Percentiles rank a stretch among this genome's conserved stretches.
These are phyloP conservation scores for Ophiognomonia clavigignenti-juglandacearum DNA, from an alignment of 2,329 filamentous ascomycete species.

Conservation along the genomic window DNA sequence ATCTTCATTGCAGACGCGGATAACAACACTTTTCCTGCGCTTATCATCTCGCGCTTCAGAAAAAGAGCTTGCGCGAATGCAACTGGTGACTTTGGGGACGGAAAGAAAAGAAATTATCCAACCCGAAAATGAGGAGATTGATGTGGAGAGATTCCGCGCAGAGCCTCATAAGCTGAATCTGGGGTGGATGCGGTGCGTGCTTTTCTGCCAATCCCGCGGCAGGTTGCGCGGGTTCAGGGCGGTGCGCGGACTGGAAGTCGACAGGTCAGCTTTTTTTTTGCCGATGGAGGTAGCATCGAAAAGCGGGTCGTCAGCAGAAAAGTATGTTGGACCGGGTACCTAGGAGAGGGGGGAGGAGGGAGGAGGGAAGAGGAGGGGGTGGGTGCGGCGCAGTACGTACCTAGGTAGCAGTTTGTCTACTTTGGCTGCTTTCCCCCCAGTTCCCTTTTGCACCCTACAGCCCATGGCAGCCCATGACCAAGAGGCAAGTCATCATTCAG, in stretches of 20 bases:
- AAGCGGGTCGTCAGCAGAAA: conserved; percentile 5
- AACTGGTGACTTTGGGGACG: too few species aligned
- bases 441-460: neutral
- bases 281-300: conserved; percentile 3
- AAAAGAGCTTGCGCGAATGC: too few species aligned
- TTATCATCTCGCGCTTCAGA: too few species aligned
- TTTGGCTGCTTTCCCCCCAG: conserved; percentile 6
- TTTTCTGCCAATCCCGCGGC: conserved; percentile 4
- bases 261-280: conserved; percentile 11
- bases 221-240: conserved; percentile 3
- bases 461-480: conserved; percentile 1
- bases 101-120: too few species aligned
- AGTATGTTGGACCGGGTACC: neutral
- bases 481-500: too few species aligned
- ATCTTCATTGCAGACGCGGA: too few species aligned
- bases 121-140: neutral
- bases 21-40: too few species aligned
- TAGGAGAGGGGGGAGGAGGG: too few species aligned
- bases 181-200: conserved; percentile 1
- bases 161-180: conserved; percentile 17
- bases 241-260: conserved; percentile 7
- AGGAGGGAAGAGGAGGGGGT: too few species aligned
- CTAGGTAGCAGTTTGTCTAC: too few species aligned
- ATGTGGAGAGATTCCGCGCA: neutral
- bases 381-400: too few species aligned